phyloP scores from a whole-genome alignment of 179 eudicot genomes.

The Nepenthes alata region DNA sequence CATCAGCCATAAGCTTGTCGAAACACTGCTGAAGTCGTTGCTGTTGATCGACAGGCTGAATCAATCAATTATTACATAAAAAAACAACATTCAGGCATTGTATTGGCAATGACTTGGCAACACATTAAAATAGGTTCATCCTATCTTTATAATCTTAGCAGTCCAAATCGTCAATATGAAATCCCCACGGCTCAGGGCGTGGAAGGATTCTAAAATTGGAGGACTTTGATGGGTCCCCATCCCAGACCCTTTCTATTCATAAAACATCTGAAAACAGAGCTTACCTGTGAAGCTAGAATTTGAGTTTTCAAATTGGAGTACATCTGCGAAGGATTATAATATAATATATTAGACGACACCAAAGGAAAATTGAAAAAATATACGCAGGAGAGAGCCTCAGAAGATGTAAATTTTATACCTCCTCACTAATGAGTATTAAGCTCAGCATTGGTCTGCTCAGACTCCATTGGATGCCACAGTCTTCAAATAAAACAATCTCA shows the following conservation, averaged over 20 bases:
- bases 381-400: not conserved
- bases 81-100: not conserved
- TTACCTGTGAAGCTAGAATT: constrained; percentile 27
- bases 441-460: constrained; percentile 28
- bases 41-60: constrained; percentile 25
- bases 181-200: too few species aligned
- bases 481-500: constrained; percentile 27
- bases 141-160: too few species aligned
- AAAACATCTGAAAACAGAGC: not conserved
- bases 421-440: constrained; percentile 30
- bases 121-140: too few species aligned
- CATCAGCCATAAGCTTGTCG: constrained; percentile 32
- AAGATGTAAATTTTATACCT: constrained; percentile 14
- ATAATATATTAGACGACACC: not conserved
- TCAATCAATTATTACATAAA: constrained; percentile 1
- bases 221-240: not conserved
- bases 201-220: too few species aligned
- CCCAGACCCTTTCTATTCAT: not conserved
- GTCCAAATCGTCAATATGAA: too few species aligned
- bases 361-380: not conserved
- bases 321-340: constrained; percentile 15
- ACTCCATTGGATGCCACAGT: constrained; percentile 14
- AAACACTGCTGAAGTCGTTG: constrained; percentile 25
- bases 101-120: too few species aligned
- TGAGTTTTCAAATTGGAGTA: constrained; percentile 22